Conservation (phyloP, 495 filamentous ascomycete genomes). For the Penicillium paradoxum region DNA sequence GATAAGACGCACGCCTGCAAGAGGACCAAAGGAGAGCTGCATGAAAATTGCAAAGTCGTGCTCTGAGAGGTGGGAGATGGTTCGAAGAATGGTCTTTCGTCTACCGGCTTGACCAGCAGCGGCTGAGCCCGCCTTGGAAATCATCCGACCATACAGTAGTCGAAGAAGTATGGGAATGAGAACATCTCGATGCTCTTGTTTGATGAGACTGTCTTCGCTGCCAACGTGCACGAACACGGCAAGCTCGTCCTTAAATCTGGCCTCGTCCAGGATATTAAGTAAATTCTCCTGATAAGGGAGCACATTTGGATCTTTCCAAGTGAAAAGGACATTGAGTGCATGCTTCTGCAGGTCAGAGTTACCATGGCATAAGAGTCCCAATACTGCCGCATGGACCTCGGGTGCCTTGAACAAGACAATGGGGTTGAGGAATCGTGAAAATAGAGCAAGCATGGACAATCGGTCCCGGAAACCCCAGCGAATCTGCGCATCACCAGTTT, state of each 20-base stretch:
- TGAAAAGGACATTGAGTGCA: slow-evolving; percentile 76
- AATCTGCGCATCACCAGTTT: slow-evolving; percentile 21
- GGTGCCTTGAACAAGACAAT: slow-evolving; percentile 71
- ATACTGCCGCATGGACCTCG: slow-evolving; percentile 69
- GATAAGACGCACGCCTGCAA: slow-evolving; percentile 54
- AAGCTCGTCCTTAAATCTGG: slow-evolving; percentile 86
- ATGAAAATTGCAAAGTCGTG: slow-evolving; percentile 74
- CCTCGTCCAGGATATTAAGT: slow-evolving; percentile 83
- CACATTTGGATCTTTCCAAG: slow-evolving; percentile 78
- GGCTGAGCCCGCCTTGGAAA: slow-evolving; percentile 67
- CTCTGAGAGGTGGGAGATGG: slow-evolving; percentile 54
- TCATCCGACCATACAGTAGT: slow-evolving; percentile 81
- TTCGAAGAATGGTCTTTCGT: slow-evolving; percentile 59
- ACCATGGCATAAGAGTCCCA: slow-evolving; percentile 74
- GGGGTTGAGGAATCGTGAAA: slow-evolving; percentile 80
- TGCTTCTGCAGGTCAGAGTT: slow-evolving; percentile 83
- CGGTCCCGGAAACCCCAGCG: slow-evolving; percentile 66
- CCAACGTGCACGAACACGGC: slow-evolving; percentile 72
- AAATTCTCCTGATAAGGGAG: slow-evolving; percentile 81
- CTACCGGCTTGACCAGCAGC: slow-evolving; percentile 49
- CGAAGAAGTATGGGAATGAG: slow-evolving; percentile 83
- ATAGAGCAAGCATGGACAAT: slow-evolving; percentile 73
- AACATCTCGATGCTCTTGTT: slow-evolving; percentile 61
- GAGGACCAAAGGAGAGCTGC: slow-evolving; percentile 69
- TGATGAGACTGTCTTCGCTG: slow-evolving; percentile 66